Base-by-base conservation (phyloP, 202 grass and related monocot species). In the Brachypodium distachyon region DNA sequence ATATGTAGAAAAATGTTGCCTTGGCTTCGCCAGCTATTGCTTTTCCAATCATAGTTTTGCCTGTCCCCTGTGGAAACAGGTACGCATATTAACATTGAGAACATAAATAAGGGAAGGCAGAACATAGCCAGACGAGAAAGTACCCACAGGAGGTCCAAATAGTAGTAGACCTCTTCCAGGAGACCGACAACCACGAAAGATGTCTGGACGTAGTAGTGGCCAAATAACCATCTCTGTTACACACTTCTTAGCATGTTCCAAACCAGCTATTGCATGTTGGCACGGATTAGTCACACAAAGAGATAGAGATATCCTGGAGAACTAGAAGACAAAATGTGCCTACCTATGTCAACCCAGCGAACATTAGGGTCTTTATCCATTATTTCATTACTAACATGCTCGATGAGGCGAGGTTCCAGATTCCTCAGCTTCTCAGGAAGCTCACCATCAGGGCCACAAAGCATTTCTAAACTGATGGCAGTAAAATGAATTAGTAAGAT, bases 361-460 rank as follows among this genome's bases (percentile, higher is more conserved):
- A 97, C 91, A 90, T 97, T 92, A 79, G 91, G 91, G 68, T 97
- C 94, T 83, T 87, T 97, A 80, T 97, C 94, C 94, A 97, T 97
- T 87, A 97, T 97, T 84, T 97, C 94, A 28, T 97, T 97, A 72
- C 94, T 97, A 68, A 97, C 82, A 72, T 97, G 94, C 74, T 94
- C 94, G 74, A 97, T 92, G 61, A 97, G 88, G 47, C 91, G 91
- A 82, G 89, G 91, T 83, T 97, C 94, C 64, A 97, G 58, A 85
- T 97, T 97, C 61, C 92, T 84, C 51, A 97, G 73, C 76, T 97
- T 97, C 77, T 97, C 94, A 73, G 94, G 94, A 75, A 97, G 89
- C 46, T 90, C 91, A 68, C 94, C 94, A 77, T 94, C 86, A 82
- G 91, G 89, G 65, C 86, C 88, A 82, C 89, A 94, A 56, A 97